Conservation (phyloP, 2,329 filamentous ascomycete genomes). For the Calonectria pseudoreteaudii region DNA sequence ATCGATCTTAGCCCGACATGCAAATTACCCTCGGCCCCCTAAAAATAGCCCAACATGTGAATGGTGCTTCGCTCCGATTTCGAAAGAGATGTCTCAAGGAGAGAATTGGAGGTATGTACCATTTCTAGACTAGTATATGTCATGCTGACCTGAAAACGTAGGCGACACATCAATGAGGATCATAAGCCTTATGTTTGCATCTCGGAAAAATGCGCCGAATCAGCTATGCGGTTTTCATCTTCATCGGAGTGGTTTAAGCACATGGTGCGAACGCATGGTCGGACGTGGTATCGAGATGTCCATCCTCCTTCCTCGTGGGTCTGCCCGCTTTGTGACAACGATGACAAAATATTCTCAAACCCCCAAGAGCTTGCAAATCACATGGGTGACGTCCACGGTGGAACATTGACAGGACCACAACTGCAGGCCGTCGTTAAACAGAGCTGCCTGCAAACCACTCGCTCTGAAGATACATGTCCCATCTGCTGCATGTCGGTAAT, state of each 20-base stretch:
- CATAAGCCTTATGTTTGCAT: slow-evolving; percentile 10
- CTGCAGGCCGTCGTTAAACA: background rate
- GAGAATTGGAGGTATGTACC: background rate
- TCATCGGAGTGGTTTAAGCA: slow-evolving; percentile 19
- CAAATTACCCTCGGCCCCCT: background rate
- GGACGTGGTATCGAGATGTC: slow-evolving; percentile 21
- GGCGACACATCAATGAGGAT: slow-evolving; percentile 6
- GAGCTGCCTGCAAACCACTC: background rate
- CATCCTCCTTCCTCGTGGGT: slow-evolving; percentile 17
- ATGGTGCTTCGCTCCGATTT: background rate
- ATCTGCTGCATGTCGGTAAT: background rate
- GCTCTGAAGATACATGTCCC: background rate
- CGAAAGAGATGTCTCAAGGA: background rate
- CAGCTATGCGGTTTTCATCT: slow-evolving; percentile 8
- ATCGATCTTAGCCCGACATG: background rate
- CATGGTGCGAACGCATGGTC: slow-evolving; percentile 19
- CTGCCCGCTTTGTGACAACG: slow-evolving; percentile 20
- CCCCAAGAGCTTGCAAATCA: background rate
- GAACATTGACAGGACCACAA: background rate
- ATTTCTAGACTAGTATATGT: too few species aligned
- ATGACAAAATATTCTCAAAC: background rate
- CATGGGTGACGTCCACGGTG: background rate
- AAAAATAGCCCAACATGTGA: background rate
- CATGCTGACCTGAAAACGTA: background rate
- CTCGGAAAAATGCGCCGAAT: slow-evolving; percentile 20